phyloP scores from a whole-genome alignment of 176 grass and related monocot genomes.

The Bonia amplexicaulis region DNA sequence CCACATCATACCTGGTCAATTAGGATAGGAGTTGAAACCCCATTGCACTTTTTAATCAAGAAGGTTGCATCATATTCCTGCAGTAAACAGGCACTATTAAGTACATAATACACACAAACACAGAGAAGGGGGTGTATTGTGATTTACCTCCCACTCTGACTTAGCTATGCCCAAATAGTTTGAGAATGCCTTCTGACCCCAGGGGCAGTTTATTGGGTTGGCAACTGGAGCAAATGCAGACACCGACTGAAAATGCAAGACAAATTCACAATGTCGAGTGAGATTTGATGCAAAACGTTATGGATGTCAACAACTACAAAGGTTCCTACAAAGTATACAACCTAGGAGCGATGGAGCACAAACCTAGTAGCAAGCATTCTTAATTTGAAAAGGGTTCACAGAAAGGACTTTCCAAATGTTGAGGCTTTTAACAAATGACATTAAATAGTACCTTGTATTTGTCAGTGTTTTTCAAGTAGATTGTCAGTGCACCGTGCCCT shows the following conservation, averaged over 20 bases:
- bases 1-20: conserved; percentile 78
- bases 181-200: conserved; percentile 97
- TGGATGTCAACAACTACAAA: background rate
- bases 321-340: background rate
- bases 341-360: background rate
- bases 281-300: background rate
- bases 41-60: conserved; percentile 62
- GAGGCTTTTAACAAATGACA: background rate
- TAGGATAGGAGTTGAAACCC: conserved; percentile 67
- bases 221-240: conserved; percentile 81
- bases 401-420: background rate
- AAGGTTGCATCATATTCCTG: conserved; percentile 86
- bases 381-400: background rate
- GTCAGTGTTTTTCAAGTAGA: conserved; percentile 88
- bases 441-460: conserved; percentile 81
- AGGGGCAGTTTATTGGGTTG: conserved; percentile 85
- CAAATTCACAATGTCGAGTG: background rate
- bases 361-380: background rate
- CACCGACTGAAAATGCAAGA: conserved; percentile 65
- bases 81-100: conserved; percentile 17
- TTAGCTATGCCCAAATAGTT: conserved; percentile 83
- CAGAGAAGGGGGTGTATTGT: background rate
- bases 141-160: conserved; percentile 72
- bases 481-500: conserved; percentile 81
- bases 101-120: background rate